phyloP scores from a whole-genome alignment of 306 rosid species.

The Quercus robur region DNA sequence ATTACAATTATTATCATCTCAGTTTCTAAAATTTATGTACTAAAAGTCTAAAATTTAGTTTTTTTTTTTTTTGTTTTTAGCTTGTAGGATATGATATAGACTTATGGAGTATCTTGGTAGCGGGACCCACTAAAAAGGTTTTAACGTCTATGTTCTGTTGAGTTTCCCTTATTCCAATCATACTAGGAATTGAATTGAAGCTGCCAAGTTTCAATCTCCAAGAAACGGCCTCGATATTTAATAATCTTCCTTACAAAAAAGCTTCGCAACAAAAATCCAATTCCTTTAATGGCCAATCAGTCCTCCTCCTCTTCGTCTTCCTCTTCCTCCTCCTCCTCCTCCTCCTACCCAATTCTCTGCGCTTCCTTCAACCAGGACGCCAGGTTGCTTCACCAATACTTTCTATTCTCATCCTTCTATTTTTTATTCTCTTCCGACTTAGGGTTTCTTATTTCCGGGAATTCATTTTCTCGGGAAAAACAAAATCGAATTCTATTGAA shows the following conservation, averaged over 20 bases:
- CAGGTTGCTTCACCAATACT: slow-evolving; percentile 49
- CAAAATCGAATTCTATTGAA: neutral
- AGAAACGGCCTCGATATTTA: neutral
- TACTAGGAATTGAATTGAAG: neutral
- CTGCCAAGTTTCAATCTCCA: neutral
- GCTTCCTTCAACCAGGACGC: slow-evolving; percentile 94
- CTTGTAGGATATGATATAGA: too few relatives aligned
- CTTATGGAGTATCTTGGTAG: too few relatives aligned
- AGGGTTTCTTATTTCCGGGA: neutral
- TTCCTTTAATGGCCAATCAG: slow-evolving; percentile 46
- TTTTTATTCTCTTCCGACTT: neutral
- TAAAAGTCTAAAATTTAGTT: too few relatives aligned
- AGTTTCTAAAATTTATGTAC: too few relatives aligned
- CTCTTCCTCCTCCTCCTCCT: slow-evolving; percentile 45
- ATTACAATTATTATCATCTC: too few relatives aligned
- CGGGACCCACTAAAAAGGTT: too few relatives aligned
- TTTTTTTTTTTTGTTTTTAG: too few relatives aligned
- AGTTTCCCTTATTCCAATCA: neutral
- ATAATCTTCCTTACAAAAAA: neutral
- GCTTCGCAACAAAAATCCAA: neutral
- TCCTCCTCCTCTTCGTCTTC: slow-evolving; percentile 31
- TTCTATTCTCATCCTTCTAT: too few relatives aligned
- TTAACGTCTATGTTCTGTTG: too few relatives aligned
- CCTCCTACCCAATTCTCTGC: slow-evolving; percentile 60
- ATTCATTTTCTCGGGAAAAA: neutral